Evolutionary conservation across 208 protist genomes (phyloP).

Genomic region (Acanthamoeba sp.): DNA sequence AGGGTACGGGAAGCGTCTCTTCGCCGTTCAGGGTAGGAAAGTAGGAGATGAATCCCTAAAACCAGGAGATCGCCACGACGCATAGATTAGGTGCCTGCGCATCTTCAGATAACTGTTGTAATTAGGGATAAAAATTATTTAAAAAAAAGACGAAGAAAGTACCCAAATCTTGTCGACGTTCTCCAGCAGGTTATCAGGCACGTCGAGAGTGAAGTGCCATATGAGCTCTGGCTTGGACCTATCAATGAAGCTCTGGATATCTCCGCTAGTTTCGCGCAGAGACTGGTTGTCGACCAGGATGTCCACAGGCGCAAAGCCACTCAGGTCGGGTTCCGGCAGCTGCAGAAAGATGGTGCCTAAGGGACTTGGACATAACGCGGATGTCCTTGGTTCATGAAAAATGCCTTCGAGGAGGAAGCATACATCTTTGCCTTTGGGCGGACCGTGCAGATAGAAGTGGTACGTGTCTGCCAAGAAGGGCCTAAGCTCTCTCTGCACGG

Average conservation of each 20-base stretch:
- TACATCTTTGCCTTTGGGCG: not conserved
- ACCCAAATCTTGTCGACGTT: slow-evolving; percentile 19
- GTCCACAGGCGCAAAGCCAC: not conserved
- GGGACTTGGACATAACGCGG: not conserved
- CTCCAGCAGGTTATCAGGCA: not conserved
- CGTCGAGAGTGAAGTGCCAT: not conserved
- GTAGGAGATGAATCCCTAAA: slow-evolving; percentile 40
- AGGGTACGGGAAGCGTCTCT: slow-evolving; percentile 23
- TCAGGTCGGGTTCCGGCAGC: not conserved
- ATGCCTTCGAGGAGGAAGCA: not conserved
- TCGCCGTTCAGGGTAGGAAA: not conserved
- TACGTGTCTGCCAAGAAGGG: slow-evolving; percentile 49
- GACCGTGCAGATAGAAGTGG: slow-evolving; percentile 52
- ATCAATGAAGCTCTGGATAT: slow-evolving; percentile 52
- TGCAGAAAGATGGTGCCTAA: not conserved
- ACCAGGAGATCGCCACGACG: no score
- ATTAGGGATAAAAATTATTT: no score
- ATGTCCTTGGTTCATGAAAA: not conserved
- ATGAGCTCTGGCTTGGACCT: not conserved
- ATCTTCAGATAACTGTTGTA: no score
- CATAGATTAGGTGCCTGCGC: no score
- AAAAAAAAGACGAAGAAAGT: no score
- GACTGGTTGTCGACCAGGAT: slow-evolving; percentile 6
- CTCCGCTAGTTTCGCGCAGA: not conserved
- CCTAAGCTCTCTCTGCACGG: not conserved